Base-by-base conservation (phyloP, 2,329 filamentous ascomycete genomes). In the Penicillium sp. region DNA sequence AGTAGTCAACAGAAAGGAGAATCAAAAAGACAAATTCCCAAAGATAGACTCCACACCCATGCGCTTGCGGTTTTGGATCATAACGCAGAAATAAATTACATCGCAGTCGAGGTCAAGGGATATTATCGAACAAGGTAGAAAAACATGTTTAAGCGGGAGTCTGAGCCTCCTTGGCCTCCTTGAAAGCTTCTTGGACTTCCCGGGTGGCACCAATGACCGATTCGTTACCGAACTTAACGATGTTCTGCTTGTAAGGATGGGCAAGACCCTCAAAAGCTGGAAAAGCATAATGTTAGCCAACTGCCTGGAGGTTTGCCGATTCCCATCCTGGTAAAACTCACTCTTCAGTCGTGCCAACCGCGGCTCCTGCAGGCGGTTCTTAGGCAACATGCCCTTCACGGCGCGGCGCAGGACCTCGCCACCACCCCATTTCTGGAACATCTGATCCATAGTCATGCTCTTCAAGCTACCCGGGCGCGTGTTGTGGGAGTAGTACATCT, bases 371-470 rank as follows among this genome's bases (percentile, higher is more conserved):
- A 99, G 78, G 68, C 92, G 81, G 78, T 99, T 99, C 84, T 99
- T 99, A 51, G 94, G 94, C 75, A 99, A 77, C 94, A 99, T 99
- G 47, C 95, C 95, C 71, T 89, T 89, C 40, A 99, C 95, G 1
- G 95, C 94, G 74, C 92, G 89, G 69, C 91, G 83, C 72, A 99
- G 76, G 35, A 99, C 87, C 82, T 99, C 94, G 35, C 88, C 88
- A 48, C 94, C 94, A 61, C 94, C 94, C 80, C 91, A 89, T 81
- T 97, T 97, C 68, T 85, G 88, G 82, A 97, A 94, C 81, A 99
- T 85, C 64, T 86, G 85, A 71, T 97, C 93, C 93, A 99, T 96
- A 55, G 88, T 96, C 73, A 99, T 89, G 69, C 86, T 83, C 79
- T 89, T 89, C 67, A 99, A 81, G 67, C 85, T 89, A 53, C 94